Base-by-base conservation (phyloP, 2,329 filamentous ascomycete genomes). In the Cladosporium cucumerinum region DNA sequence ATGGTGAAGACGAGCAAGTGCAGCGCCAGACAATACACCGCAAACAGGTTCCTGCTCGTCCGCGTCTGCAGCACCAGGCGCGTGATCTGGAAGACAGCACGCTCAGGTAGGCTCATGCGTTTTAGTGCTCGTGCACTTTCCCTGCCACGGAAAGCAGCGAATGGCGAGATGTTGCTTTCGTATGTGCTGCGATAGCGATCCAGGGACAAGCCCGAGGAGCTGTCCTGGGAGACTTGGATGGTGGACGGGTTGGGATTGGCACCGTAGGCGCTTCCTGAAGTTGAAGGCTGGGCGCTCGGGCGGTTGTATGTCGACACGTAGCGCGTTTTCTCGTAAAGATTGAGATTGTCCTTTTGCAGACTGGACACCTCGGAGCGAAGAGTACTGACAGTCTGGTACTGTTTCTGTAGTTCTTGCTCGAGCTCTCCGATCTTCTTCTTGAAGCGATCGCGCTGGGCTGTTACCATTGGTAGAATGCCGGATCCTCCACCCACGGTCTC, bases 401-500 rank as follows among this genome's bases (percentile, higher is more conserved):
- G 86, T 69, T 96, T 93, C 6, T 93, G 92, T 11, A 98, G 82
- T 74, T 98, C 94, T 66, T 90, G 87, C 79, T 98, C 95, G 25
- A 99, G 86, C 76, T 99, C 91, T 0, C 87, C 82, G 69, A 97
- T 98, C 74, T 93, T 92, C 82, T 96, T 92, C 83, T 97, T 98
- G 86, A 98, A 99, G 60, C 95, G 92, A 79, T 99, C 95, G 67
- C 95, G 89, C 79, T 99, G 96, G 1, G 96, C 95, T 36, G 95
- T 97, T 61, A 99, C 91, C 96, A 99, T 99, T 36, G 95, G 96
- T 26, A 99, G 82, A 69, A 99, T 97, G 14, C 93, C 92, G 12
- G 91, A 91, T 2, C 92, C 91, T 62, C 91, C 86, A 34, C 90
- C 90, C 63, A 89, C 84, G 10, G 88, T 82, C 67, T 88, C 86